phyloP scores from a whole-genome alignment of 225 moss, liverwort and hornwort genomes.

The Asterella californica region DNA sequence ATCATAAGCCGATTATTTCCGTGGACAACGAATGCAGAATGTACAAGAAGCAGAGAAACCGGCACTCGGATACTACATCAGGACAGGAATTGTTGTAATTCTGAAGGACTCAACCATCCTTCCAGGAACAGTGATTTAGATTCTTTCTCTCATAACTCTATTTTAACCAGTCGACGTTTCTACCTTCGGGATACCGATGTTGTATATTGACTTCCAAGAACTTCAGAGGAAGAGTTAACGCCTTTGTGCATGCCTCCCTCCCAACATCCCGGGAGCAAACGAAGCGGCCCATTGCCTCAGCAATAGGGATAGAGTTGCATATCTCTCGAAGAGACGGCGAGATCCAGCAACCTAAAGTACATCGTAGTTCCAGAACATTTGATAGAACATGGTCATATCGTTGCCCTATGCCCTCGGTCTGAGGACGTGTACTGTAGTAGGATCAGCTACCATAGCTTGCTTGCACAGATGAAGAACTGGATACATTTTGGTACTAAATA shows the following conservation, averaged over 20 bases:
- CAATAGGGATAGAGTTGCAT: neutral
- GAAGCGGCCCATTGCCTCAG: neutral
- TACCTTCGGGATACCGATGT: slow-evolving; percentile 5
- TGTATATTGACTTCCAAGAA: slow-evolving; percentile 12
- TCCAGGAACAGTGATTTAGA: slow-evolving; percentile 29
- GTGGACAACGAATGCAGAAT: slow-evolving; percentile 15
- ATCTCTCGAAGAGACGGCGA: neutral
- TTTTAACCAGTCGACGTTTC: slow-evolving; percentile 6
- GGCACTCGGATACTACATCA: slow-evolving; percentile 25
- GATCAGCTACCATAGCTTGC: slow-evolving; percentile 3
- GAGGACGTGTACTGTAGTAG: slow-evolving; percentile 13
- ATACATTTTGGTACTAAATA: slow-evolving; percentile 8
- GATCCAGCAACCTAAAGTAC: neutral
- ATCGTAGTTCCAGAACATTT: slow-evolving; percentile 4
- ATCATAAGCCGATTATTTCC: neutral
- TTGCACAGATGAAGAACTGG: slow-evolving; percentile 2
- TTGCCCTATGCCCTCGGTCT: neutral
- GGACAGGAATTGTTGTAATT: slow-evolving; percentile 24
- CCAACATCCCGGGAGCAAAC: neutral
- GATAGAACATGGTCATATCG: neutral
- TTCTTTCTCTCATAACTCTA: neutral
- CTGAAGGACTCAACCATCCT: slow-evolving; percentile 24
- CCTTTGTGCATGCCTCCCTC: neutral
- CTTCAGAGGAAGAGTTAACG: neutral
- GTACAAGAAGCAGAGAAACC: slow-evolving; percentile 28